Evolutionary conservation across 495 filamentous ascomycete species (phyloP).

Genomic region (Podospora didyma): DNA sequence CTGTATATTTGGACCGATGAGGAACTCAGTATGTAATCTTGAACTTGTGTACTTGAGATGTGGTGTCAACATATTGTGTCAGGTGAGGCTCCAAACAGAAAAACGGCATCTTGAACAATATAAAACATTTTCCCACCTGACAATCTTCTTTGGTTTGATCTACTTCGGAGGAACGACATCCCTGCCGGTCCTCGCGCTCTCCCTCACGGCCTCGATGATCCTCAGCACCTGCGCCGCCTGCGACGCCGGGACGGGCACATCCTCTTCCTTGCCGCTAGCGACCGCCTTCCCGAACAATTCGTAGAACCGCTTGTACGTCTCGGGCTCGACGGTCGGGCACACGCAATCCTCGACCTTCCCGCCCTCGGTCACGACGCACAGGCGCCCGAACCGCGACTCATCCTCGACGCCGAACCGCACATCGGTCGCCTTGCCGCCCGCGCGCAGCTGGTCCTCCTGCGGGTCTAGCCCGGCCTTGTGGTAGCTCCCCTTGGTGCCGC

Average conservation of each 20-base stretch:
- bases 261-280: slow-evolving; percentile 50
- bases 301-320: slow-evolving; percentile 74
- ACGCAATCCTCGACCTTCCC: slow-evolving; percentile 36
- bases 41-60: too few species aligned
- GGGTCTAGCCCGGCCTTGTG: slow-evolving; percentile 75
- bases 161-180: slow-evolving; percentile 45
- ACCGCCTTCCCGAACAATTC: slow-evolving; percentile 64
- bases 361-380: slow-evolving; percentile 37
- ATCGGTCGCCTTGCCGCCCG: slow-evolving; percentile 62
- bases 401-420: slow-evolving; percentile 63
- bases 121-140: neutral
- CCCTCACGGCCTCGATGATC: slow-evolving; percentile 66
- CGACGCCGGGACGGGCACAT: slow-evolving; percentile 65
- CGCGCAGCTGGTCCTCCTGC: slow-evolving; percentile 78
- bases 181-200: slow-evolving; percentile 62
- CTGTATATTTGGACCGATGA: too few species aligned
- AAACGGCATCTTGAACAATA: too few species aligned
- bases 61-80: too few species aligned
- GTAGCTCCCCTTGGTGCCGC: slow-evolving; percentile 76
- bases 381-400: slow-evolving; percentile 35
- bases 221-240: slow-evolving; percentile 69
- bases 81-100: too few species aligned
- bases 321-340: slow-evolving; percentile 60
- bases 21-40: too few species aligned
- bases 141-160: neutral